Evolutionary conservation across 2,329 filamentous ascomycete genomes (phyloP), one percentile per base, ranked within the genome.

Genomic region (Colletotrichum sp.): DNA sequence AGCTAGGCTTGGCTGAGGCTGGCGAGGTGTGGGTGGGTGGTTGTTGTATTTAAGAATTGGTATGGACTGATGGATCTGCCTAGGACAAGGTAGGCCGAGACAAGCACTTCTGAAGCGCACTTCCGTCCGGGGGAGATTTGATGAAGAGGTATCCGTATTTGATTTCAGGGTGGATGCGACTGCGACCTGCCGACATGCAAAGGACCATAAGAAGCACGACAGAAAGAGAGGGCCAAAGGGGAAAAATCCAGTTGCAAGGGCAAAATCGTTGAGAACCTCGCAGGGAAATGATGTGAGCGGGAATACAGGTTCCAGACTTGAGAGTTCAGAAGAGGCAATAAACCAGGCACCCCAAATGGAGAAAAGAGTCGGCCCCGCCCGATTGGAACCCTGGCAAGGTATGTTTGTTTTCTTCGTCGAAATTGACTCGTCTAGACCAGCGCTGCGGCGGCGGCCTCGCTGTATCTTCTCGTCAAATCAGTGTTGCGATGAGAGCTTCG

Each of bases 1-100:
- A 10, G 16, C 67, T 52, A 9, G 39, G 44, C 60, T 65, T 59
- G 39, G 30, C 30, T 15, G 3, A 39, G n/a, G 18, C 6, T 7
- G n/a, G 68, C n/a, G 10, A 32, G 55, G 69, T 30, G 55, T 49
- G 36, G 36, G 63, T 32, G 68, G 44, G 34, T 64, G 28, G 72
- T 65, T 57, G 64, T 59, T 52, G 70, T 76, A 65, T 76, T 73
- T 73, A 76, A 72, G n/a, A 64, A 64, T 57, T 44, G 21, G 32
- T 30, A 32, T n/a, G 44, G 44, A 49, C 44, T 49, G n/a, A 63
- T 52, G 68, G 57, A 70, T 62, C 68, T 63, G 44, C 67, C 34
- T 32, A 21, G 44, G 67, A 60, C 65, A 34, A 24, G 65, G n/a
- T 26, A 57, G n/a, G 28, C 16, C 34, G 49, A 52, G 64, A 26